Evolutionary conservation across 768 basidiomycete species (phyloP).

Genomic region (Lentinula detonsa): DNA sequence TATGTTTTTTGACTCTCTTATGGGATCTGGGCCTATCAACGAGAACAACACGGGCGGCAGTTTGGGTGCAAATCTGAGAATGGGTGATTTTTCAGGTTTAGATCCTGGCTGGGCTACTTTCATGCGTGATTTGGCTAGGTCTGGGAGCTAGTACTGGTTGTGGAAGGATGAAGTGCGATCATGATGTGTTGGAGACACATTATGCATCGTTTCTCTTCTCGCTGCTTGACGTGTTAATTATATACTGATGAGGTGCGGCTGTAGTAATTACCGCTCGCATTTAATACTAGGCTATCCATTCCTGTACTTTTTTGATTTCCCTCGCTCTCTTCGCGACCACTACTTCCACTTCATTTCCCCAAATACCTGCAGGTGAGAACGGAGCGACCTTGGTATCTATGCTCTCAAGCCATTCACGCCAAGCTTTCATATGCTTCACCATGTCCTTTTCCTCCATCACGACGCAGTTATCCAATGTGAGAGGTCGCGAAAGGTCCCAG

Average conservation of each 20-base stretch:
- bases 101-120: not conserved
- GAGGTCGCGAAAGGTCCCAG: constrained; percentile 66
- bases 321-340: constrained; percentile 51
- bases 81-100: not conserved
- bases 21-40: not conserved
- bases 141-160: not conserved
- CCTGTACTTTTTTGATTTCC: constrained; percentile 51
- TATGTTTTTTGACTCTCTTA: not conserved
- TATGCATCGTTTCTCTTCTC: too few species aligned
- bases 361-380: constrained; percentile 48
- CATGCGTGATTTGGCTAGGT: not conserved
- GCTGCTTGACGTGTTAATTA: too few species aligned
- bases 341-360: constrained; percentile 59
- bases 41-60: not conserved
- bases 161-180: too few species aligned
- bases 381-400: constrained; percentile 3
- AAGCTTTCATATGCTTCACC: constrained; percentile 53
- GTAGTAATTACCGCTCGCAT: too few species aligned
- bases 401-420: constrained; percentile 18
- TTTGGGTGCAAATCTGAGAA: not conserved
- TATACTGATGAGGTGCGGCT: too few species aligned
- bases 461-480: constrained; percentile 79
- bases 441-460: constrained; percentile 77
- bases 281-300: constrained; percentile 35
- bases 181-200: too few species aligned